phyloP scores from a whole-genome alignment of 176 grass and related monocot genomes.

The Oropetium thomaeum region DNA sequence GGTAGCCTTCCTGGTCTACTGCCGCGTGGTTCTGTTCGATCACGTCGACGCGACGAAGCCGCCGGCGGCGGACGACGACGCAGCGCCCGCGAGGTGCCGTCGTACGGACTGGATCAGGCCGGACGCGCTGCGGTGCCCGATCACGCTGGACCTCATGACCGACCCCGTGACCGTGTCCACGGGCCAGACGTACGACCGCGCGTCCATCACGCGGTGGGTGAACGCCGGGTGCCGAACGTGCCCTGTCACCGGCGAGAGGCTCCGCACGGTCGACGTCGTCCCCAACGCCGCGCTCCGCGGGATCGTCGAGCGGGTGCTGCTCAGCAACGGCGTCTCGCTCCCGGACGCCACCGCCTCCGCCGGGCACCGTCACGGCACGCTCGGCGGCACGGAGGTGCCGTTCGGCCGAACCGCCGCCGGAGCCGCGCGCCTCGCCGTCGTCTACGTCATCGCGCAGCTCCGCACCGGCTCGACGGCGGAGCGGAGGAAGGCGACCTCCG shows the following conservation, averaged over 20 bases:
- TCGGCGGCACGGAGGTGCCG: constrained; percentile 11
- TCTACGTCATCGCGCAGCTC: constrained; percentile 43
- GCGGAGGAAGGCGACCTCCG: constrained; percentile 55
- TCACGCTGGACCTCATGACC: constrained; percentile 84
- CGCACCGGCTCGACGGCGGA: constrained; percentile 41
- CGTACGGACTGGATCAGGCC: constrained; percentile 51
- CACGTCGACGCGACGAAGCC: constrained; percentile 15
- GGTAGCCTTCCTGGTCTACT: constrained; percentile 67
- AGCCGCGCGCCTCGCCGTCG: constrained; percentile 43
- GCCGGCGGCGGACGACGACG: neutral
- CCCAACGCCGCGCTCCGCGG: constrained; percentile 56
- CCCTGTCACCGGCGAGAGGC: constrained; percentile 73
- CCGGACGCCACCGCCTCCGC: constrained; percentile 27
- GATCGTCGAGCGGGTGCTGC: constrained; percentile 54
- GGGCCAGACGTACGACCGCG: constrained; percentile 86
- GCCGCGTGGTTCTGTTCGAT: constrained; percentile 72
- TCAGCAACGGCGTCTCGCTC: constrained; percentile 44
- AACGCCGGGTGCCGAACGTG: constrained; percentile 59
- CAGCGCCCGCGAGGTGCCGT: constrained; percentile 27
- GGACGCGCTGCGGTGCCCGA: constrained; percentile 72
- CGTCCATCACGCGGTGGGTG: constrained; percentile 76
- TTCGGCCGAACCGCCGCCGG: constrained; percentile 32
- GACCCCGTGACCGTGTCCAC: constrained; percentile 78
- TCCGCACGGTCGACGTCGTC: constrained; percentile 49
- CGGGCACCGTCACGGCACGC: constrained; percentile 33